Evolutionary conservation across 1,139 yeast genomes (phyloP), one percentile per base, ranked within the genome.

Genomic region (Suhomyces kunorum): DNA sequence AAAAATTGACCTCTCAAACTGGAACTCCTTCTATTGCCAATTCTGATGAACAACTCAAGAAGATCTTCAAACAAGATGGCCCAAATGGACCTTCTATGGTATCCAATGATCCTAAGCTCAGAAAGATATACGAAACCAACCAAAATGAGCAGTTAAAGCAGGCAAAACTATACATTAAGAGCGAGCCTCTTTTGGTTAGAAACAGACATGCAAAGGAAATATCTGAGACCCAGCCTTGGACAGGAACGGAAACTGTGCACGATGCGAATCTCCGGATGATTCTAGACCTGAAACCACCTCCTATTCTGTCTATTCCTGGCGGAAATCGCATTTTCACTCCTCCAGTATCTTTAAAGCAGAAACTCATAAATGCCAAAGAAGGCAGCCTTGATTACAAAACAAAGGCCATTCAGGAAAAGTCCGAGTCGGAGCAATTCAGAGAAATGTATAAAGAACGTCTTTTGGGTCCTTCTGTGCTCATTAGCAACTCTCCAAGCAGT

Each of bases 251-350:
- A 50, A 48, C 67, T 1, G 53, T 55, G 0, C 49, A 59, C 2
- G 89, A 83, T 46, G 63, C 81, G 2, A 74, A 74, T 20, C 54
- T 77, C 23, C 61, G 95, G 30, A 82, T 84, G 89, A 57, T 85
- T 4, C 61, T 76, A 15, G 95, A 87, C 39, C 53, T 61, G 53
- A 64, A 70, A 6, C 76, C 82, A 41, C 52, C 35, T 45, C 50
- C 44, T 4, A 25, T 18, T 13, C 20, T 24, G 4, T 11, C n/a
- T 3, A 6, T 11, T 6, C 7, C 25, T 11, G 28, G 28, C 4
- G 29, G 17, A 15, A 44, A 46, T 19, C 40, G 64, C 9, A 47
- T 66, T 12, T 49, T 62, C 3, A 56, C 64, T 0, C 64, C 71
- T 1, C 58, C 61, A 8, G 51, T 50, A 2, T 44, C 58, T 2